A percentile compares a stretch with the other conserved stretches of the same genome.
Conservation (phyloP, 768 basidiomycete genomes). For the Tylopilus subfusipes region DNA sequence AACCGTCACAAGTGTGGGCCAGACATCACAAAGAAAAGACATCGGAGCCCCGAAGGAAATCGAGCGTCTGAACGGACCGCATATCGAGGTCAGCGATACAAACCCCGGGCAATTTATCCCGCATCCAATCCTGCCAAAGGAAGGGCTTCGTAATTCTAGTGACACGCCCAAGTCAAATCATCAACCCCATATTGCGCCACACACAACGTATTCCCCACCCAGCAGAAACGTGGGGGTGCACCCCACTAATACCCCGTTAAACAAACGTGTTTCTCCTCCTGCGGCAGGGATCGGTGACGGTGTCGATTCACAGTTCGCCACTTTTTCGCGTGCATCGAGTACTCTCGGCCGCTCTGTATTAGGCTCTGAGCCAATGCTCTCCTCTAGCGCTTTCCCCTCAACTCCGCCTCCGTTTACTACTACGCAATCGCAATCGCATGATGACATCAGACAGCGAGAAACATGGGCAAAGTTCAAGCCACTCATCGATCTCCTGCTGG, state of each 20-base stretch:
- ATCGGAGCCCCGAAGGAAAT: not conserved
- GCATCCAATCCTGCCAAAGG: not conserved
- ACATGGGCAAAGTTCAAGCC: constrained; percentile 31
- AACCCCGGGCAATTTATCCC: not conserved
- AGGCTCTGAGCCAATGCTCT: not conserved
- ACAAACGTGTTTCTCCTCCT: not conserved
- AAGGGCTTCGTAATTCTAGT: not conserved
- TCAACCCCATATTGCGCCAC: not conserved
- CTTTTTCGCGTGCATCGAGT: constrained; percentile 3
- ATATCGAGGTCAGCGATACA: constrained; percentile 2
- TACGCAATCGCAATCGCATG: not conserved
- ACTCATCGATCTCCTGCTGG: constrained; percentile 23
- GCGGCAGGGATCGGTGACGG: not conserved
- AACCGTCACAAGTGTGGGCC: not conserved
- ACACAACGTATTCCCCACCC: constrained; percentile 4
- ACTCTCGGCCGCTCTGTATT: not conserved
- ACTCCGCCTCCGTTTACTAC: constrained; percentile 2
- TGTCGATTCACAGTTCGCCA: constrained; percentile 3
- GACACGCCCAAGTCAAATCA: constrained; percentile 2
- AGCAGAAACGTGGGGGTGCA: constrained; percentile 8
- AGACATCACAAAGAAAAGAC: not conserved
- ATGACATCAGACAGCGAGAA: constrained; percentile 8
- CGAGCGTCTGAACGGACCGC: not conserved
- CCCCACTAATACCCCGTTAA: not conserved
- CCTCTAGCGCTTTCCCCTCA: constrained; percentile 5